phyloP scores from a whole-genome alignment of 2,329 filamentous ascomycete genomes.

The Sarocladium oryzae region DNA sequence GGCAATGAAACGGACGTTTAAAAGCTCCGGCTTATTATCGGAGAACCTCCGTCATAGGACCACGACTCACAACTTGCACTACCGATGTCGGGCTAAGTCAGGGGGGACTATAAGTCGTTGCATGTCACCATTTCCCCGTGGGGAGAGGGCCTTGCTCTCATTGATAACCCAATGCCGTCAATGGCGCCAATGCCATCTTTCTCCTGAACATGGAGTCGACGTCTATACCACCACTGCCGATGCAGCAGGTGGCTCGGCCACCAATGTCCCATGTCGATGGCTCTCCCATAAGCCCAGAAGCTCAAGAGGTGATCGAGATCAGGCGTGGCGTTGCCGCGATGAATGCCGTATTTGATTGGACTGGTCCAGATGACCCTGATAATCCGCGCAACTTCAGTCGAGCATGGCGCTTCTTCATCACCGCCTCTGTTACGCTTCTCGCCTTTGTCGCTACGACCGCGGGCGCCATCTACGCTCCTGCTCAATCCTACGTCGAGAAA shows the following conservation, averaged over 20 bases:
- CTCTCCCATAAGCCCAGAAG: constrained; percentile 2
- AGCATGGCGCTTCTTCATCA: constrained; percentile 67
- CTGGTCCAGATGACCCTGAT: constrained; percentile 56
- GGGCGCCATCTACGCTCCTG: constrained; percentile 26
- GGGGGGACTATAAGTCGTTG: background rate
- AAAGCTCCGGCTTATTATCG: constrained; percentile 9
- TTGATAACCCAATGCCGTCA: background rate
- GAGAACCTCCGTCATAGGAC: background rate
- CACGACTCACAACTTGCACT: constrained; percentile 3
- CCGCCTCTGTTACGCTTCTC: constrained; percentile 66
- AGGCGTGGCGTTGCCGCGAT: constrained; percentile 17
- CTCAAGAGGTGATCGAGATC: constrained; percentile 10
- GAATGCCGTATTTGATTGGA: constrained; percentile 22
- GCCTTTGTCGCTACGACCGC: constrained; percentile 43
- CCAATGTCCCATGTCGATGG: constrained; percentile 6
- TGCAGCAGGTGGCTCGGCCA: background rate
- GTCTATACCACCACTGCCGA: background rate
- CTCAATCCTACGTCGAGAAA: constrained; percentile 17
- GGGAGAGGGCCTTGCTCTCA: background rate
- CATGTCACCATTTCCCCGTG: background rate
- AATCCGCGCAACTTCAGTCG: constrained; percentile 82
- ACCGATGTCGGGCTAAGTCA: background rate
- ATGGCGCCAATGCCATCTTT: background rate
- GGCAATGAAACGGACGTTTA: too few species aligned
- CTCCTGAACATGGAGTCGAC: background rate